These are phyloP conservation scores for Panicum hallii DNA, from an alignment of 202 grass and related monocot genomes.

Conservation along the genomic window DNA sequence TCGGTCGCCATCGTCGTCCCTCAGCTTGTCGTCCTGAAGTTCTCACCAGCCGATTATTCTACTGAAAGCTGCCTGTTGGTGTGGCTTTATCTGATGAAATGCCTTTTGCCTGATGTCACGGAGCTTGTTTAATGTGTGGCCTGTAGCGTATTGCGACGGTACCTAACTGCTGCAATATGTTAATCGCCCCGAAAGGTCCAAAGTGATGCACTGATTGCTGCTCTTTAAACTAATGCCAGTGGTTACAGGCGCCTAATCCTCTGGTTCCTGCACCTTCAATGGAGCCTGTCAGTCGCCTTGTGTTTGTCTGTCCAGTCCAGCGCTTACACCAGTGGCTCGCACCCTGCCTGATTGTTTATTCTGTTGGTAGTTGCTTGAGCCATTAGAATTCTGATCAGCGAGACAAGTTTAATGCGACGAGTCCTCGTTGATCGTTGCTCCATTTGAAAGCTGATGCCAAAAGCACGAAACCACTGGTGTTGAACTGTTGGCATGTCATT, in stretches of 20 bases:
- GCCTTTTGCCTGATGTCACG: slow-evolving; percentile 48
- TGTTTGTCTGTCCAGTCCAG: slow-evolving; percentile 42
- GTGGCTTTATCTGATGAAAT: slow-evolving; percentile 44
- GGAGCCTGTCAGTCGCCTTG: slow-evolving; percentile 29
- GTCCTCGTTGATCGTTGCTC: slow-evolving; percentile 8
- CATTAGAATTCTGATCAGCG: slow-evolving; percentile 21
- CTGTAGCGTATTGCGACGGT: slow-evolving; percentile 33
- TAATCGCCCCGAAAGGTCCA: slow-evolving; percentile 42
- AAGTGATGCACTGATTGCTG: slow-evolving; percentile 44
- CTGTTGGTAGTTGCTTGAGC: background rate
- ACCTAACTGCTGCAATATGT: slow-evolving; percentile 48
- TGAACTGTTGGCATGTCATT: slow-evolving; percentile 20
- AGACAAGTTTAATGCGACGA: slow-evolving; percentile 4
- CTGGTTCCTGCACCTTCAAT: slow-evolving; percentile 11
- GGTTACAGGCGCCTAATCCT: slow-evolving; percentile 44
- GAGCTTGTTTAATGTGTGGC: slow-evolving; percentile 45
- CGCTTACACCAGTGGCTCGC: slow-evolving; percentile 30
- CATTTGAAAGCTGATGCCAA: slow-evolving; percentile 6
- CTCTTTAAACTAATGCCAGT: slow-evolving; percentile 51
- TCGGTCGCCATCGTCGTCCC: background rate
- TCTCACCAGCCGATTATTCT: slow-evolving; percentile 19
- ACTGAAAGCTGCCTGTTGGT: slow-evolving; percentile 24
- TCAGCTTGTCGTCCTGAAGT: slow-evolving; percentile 26
- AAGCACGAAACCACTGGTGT: slow-evolving; percentile 15
- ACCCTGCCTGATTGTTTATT: slow-evolving; percentile 32